phyloP scores from a whole-genome alignment of 441 rosid species.

The Francoa sonchifolia region DNA sequence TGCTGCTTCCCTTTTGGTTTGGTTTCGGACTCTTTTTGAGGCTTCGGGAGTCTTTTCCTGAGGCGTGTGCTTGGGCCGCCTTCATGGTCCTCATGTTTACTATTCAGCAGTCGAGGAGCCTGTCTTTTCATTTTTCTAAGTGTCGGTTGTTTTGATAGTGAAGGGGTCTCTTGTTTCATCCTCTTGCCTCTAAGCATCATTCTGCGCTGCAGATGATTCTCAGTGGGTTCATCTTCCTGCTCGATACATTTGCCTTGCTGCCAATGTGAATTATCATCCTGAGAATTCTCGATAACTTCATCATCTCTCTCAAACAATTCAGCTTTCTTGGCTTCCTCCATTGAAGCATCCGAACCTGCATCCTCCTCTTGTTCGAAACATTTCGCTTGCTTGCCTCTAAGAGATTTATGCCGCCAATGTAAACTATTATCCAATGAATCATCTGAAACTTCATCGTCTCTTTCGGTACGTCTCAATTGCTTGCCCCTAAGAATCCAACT shows the following conservation, averaged over 20 bases:
- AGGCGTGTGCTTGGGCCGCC: slow-evolving; percentile 87
- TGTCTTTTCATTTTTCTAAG: slow-evolving; percentile 33
- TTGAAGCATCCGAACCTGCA: slow-evolving; percentile 28
- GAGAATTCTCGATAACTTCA: slow-evolving; percentile 41
- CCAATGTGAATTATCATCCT: slow-evolving; percentile 16
- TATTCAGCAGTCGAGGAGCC: slow-evolving; percentile 18
- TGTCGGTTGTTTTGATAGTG: slow-evolving; percentile 19
- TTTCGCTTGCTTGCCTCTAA: slow-evolving; percentile 18
- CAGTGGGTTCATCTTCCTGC: slow-evolving; percentile 32
- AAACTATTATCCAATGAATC: slow-evolving; percentile 19
- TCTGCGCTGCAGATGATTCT: slow-evolving; percentile 3
- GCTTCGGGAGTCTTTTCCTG: slow-evolving; percentile 49
- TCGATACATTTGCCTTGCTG: slow-evolving; percentile 22
- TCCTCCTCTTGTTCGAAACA: slow-evolving; percentile 26
- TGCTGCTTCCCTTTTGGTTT: slow-evolving; percentile 45
- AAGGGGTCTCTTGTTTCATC: slow-evolving; percentile 23
- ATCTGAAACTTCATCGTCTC: slow-evolving; percentile 23
- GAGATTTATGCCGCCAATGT: slow-evolving; percentile 15
- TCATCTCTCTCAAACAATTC: slow-evolving; percentile 25
- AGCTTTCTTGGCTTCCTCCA: slow-evolving; percentile 23
- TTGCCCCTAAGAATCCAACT: slow-evolving; percentile 23
- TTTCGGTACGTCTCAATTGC: slow-evolving; percentile 18
- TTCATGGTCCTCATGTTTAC: slow-evolving; percentile 24
- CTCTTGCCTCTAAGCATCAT: slow-evolving; percentile 4
- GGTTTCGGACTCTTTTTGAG: slow-evolving; percentile 21